phyloP scores from a whole-genome alignment of 495 filamentous ascomycete species.

The Podospora fimiseda region DNA sequence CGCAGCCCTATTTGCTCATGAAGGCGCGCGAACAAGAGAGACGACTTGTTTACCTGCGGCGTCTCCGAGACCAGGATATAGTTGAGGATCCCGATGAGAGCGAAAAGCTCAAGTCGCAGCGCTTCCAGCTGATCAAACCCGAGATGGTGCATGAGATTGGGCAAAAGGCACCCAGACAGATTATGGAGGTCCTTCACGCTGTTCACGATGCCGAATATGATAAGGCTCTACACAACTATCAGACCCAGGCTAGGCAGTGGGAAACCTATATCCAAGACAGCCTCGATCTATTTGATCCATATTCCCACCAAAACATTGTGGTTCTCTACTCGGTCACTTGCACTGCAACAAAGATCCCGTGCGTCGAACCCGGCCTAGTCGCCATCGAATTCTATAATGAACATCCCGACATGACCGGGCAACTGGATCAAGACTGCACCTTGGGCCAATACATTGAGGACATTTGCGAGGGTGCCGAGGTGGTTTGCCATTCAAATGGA shows the following conservation, averaged over 20 bases:
- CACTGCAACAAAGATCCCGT: conserved; percentile 84
- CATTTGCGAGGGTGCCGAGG: conserved; percentile 67
- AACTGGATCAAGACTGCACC: conserved; percentile 80
- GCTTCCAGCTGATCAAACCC: conserved; percentile 84
- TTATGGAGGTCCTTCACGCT: conserved; percentile 87
- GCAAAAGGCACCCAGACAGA: conserved; percentile 68
- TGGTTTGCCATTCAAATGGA: conserved; percentile 70
- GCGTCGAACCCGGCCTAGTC: conserved; percentile 79
- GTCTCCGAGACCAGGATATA: conserved; percentile 72
- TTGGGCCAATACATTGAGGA: conserved; percentile 95
- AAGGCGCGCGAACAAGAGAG: conserved; percentile 85
- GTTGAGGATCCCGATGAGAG: conserved; percentile 47
- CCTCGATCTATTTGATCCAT: conserved; percentile 83
- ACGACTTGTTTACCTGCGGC: conserved; percentile 69
- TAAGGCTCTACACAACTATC: conserved; percentile 86
- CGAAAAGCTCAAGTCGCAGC: conserved; percentile 57
- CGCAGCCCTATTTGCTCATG: conserved; percentile 88
- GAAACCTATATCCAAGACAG: conserved; percentile 83
- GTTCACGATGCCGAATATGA: conserved; percentile 96
- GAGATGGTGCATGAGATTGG: conserved; percentile 86
- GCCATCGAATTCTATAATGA: conserved; percentile 90
- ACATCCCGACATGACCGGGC: conserved; percentile 53
- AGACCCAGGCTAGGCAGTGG: conserved; percentile 92
- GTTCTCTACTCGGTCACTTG: conserved; percentile 93
- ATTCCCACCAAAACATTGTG: conserved; percentile 88